Percentiles rank a stretch among this genome's conserved stretches.
Evolutionary conservation across 768 basidiomycete genomes (phyloP).

Genomic region (Phanerodontia chrysosporium): DNA sequence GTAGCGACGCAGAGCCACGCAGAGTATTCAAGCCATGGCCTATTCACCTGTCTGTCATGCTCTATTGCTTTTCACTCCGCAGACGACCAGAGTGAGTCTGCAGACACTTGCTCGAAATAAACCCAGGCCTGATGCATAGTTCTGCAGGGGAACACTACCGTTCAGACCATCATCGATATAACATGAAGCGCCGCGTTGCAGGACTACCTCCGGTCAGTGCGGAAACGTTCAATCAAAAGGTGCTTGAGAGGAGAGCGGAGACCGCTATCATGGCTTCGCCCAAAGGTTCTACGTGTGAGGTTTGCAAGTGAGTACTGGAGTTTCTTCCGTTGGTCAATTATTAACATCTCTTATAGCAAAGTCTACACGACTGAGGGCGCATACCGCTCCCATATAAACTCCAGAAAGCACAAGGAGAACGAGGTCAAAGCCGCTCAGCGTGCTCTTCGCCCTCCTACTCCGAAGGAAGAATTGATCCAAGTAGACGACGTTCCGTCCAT

Average conservation of each 20-base stretch:
- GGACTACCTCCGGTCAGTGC: constrained; percentile 80
- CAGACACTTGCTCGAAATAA: constrained; percentile 27
- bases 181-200: constrained; percentile 95
- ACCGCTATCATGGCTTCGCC: constrained; percentile 63
- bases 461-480: constrained; percentile 5
- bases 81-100: constrained; percentile 86
- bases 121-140: neutral
- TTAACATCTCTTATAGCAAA: constrained; percentile 53
- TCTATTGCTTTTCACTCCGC: constrained; percentile 80
- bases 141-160: constrained; percentile 77
- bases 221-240: constrained; percentile 81
- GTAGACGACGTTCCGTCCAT: neutral
- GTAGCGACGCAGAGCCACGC: neutral
- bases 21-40: constrained; percentile 15
- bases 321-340: neutral
- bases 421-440: constrained; percentile 46
- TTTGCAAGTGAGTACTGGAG: constrained; percentile 68
- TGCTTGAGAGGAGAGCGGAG: constrained; percentile 72
- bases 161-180: constrained; percentile 95
- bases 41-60: constrained; percentile 91
- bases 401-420: constrained; percentile 85
- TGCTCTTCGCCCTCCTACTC: constrained; percentile 10
- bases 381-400: constrained; percentile 80
- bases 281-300: constrained; percentile 60
- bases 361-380: constrained; percentile 86